Percentiles rank a stretch among this genome's conserved stretches.
phyloP scores from a whole-genome alignment of 1,284 basidiomycete genomes.

The Malassezia sympodialis region DNA sequence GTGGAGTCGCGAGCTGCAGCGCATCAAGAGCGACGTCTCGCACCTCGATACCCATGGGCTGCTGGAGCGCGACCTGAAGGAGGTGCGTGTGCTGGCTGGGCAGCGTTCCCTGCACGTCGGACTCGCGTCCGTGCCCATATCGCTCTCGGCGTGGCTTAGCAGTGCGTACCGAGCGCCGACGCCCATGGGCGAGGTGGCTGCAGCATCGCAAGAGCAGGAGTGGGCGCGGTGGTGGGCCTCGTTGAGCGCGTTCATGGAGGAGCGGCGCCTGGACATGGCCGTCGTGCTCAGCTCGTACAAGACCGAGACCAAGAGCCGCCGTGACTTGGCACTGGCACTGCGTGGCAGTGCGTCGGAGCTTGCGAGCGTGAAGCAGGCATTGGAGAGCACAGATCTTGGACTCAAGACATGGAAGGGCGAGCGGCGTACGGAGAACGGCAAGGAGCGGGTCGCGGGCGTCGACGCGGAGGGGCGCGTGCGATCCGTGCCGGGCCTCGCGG shows the following conservation, averaged over 20 bases:
- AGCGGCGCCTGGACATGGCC: constrained; percentile 26
- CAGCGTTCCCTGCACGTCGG: constrained; percentile 11
- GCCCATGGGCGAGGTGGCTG: constrained; percentile 10
- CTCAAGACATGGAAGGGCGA: constrained; percentile 4
- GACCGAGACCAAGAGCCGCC: constrained; percentile 23
- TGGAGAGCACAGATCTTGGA: neutral
- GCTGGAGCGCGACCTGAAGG: constrained; percentile 14
- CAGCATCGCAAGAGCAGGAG: constrained; percentile 19
- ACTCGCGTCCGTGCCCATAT: constrained; percentile 29
- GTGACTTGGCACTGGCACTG: constrained; percentile 26
- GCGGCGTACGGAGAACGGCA: constrained; percentile 16
- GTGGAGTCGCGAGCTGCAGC: constrained; percentile 59
- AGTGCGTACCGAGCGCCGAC: constrained; percentile 17
- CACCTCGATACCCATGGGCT: constrained; percentile 22
- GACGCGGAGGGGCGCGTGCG: constrained; percentile 19
- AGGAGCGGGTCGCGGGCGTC: constrained; percentile 29
- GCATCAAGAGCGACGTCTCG: constrained; percentile 68
- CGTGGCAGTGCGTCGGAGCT: neutral
- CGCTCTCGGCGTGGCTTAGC: constrained; percentile 26
- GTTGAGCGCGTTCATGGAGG: constrained; percentile 26
- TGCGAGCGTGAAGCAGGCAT: neutral
- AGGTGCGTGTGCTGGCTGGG: neutral
- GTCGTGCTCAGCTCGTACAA: constrained; percentile 31
- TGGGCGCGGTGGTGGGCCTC: constrained; percentile 34
- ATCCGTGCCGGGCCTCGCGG: constrained; percentile 15